Conservation (phyloP, 495 filamentous ascomycete genomes). For the Penicillium macrosclerotiorum region DNA sequence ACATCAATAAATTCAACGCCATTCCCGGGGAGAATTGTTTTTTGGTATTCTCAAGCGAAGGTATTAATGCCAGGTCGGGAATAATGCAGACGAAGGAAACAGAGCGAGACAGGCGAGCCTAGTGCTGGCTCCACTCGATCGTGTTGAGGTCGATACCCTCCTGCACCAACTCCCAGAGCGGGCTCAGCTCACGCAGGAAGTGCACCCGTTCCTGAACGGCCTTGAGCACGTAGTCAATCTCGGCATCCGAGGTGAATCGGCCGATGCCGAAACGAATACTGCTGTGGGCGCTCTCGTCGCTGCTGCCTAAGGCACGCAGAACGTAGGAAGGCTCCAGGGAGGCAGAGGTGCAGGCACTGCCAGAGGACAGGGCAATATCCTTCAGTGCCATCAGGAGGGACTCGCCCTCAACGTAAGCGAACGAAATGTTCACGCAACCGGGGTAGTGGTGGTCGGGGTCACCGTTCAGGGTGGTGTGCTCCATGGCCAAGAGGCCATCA, state of each 20-base stretch:
- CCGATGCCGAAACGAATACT: slow-evolving; percentile 98
- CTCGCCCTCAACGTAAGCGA: slow-evolving; percentile 97
- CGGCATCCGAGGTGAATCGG: slow-evolving; percentile 88
- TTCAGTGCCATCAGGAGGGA: slow-evolving; percentile 97
- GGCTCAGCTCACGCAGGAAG: slow-evolving; percentile 92
- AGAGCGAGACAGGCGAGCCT: slow-evolving; percentile 8
- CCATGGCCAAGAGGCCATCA: slow-evolving; percentile 77
- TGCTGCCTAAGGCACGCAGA: slow-evolving; percentile 86
- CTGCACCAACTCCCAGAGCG: slow-evolving; percentile 97
- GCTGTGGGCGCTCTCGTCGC: slow-evolving; percentile 95
- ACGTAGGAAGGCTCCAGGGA: slow-evolving; percentile 97
- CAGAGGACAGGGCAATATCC: slow-evolving; percentile 95
- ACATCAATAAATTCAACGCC: slow-evolving; percentile 32
- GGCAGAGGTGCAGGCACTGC: slow-evolving; percentile 94
- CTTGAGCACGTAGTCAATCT: slow-evolving; percentile 97
- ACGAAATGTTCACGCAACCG: slow-evolving; percentile 96
- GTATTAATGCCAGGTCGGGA: slow-evolving; percentile 17
- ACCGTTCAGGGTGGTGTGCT: slow-evolving; percentile 91
- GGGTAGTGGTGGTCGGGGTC: slow-evolving; percentile 82
- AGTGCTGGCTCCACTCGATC: slow-evolving; percentile 93
- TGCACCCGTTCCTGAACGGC: slow-evolving; percentile 85
- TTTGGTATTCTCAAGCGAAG: slow-evolving; percentile 18
- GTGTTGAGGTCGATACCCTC: slow-evolving; percentile 93
- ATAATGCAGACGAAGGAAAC: slow-evolving; percentile 13
- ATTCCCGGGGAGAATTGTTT: slow-evolving; percentile 25